phyloP scores from a whole-genome alignment of 2,329 filamentous ascomycete genomes.

The Aphanocladium album region DNA sequence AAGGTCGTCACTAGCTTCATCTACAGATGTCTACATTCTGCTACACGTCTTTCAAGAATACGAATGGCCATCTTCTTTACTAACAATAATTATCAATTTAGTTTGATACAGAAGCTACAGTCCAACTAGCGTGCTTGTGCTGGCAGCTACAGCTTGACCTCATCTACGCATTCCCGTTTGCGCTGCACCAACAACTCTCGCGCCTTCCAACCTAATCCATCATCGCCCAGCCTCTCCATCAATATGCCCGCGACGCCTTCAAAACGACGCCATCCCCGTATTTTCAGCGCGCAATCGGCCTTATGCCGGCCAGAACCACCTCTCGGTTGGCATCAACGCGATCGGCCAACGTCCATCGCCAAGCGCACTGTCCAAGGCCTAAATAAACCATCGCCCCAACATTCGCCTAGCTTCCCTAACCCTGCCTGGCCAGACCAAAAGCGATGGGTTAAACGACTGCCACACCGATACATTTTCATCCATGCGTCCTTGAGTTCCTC shows the following conservation, averaged over 20 bases:
- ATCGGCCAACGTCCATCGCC: neutral
- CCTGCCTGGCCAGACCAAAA: neutral
- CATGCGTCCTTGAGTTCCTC: neutral
- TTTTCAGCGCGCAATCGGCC: neutral
- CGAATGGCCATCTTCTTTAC: neutral
- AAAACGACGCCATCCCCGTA: neutral
- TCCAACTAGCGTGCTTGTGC: no score
- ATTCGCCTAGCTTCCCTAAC: neutral
- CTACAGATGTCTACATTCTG: neutral
- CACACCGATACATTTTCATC: neutral
- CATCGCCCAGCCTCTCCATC: neutral
- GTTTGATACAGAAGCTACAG: no score
- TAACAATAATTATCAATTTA: neutral
- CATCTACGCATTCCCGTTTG: neutral
- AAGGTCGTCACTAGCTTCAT: neutral
- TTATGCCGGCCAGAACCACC: neutral
- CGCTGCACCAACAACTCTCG: neutral
- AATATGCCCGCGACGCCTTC: neutral
- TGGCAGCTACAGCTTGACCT: no score
- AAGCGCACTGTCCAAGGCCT: neutral
- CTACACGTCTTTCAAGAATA: neutral
- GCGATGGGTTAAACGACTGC: neutral
- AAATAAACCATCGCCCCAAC: neutral
- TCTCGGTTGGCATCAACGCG: neutral
- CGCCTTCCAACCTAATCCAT: neutral